Evolutionary conservation across 1,284 basidiomycete species (phyloP).

Genomic region (Inonotus hispidus): DNA sequence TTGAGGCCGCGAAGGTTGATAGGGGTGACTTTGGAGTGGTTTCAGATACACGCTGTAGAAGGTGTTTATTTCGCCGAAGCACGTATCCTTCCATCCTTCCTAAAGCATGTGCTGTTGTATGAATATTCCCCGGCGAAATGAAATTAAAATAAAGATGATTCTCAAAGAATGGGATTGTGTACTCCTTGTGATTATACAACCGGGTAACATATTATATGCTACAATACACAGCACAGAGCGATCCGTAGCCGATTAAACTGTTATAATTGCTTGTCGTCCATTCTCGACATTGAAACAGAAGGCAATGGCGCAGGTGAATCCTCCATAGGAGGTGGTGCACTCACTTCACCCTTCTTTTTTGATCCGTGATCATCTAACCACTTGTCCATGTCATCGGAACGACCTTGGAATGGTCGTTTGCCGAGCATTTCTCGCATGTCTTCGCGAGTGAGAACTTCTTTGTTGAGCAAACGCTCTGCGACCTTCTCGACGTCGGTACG

Average conservation of each 20-base stretch:
- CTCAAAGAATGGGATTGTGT: not conserved
- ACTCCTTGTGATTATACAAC: not conserved
- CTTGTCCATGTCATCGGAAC: conserved; percentile 88
- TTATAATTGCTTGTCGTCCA: conserved; percentile 6
- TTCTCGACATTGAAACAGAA: conserved; percentile 5
- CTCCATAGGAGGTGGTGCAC: conserved; percentile 17
- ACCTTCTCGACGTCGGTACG: conserved; percentile 92
- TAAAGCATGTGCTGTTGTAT: not conserved
- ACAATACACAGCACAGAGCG: not conserved
- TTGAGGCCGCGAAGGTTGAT: conserved; percentile 35
- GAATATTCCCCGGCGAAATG: not conserved
- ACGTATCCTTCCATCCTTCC: not conserved
- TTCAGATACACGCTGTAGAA: conserved; percentile 35
- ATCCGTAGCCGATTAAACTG: not conserved
- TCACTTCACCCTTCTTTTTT: conserved; percentile 31
- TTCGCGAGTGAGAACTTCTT: conserved; percentile 93
- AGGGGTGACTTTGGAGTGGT: conserved; percentile 46
- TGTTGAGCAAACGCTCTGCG: conserved; percentile 83
- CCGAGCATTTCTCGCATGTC: conserved; percentile 87
- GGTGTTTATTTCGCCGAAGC: not conserved
- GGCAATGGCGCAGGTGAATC: conserved; percentile 8
- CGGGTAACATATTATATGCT: not conserved
- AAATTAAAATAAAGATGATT: not conserved
- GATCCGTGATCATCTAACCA: conserved; percentile 77
- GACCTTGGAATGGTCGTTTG: conserved; percentile 74